Percentiles rank a stretch among this genome's conserved stretches.
These are phyloP conservation scores for Euphorbia peplus DNA, from an alignment of 345 rosid species.

Conservation along the genomic window DNA sequence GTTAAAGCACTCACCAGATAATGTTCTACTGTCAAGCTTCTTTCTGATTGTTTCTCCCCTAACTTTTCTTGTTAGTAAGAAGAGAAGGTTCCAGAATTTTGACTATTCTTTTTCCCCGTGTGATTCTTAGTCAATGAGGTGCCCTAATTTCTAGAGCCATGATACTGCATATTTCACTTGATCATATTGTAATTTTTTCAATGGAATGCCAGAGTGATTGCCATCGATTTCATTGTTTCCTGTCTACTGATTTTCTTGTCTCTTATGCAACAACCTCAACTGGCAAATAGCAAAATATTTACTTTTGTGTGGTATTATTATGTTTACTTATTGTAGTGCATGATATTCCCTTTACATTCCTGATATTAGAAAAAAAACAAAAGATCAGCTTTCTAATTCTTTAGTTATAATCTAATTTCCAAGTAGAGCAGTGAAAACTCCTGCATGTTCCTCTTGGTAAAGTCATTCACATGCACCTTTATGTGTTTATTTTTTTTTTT, in stretches of 20 bases:
- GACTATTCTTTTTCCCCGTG: neutral
- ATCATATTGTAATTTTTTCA: neutral
- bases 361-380: neutral
- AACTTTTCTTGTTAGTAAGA: neutral
- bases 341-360: neutral
- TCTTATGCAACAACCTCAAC: neutral
- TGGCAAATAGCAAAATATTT: neutral
- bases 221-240: slow-evolving; percentile 2
- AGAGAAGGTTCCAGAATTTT: neutral
- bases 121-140: neutral
- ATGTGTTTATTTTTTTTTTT: neutral
- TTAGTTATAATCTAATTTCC: neutral
- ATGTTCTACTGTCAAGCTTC: neutral
- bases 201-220: neutral
- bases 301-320: neutral
- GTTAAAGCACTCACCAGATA: neutral
- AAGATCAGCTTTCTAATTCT: neutral
- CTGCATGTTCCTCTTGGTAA: neutral
- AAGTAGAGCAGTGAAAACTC: neutral
- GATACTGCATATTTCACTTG: neutral
- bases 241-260: neutral
- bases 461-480: slow-evolving; percentile 3
- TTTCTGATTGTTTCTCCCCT: neutral
- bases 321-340: neutral
- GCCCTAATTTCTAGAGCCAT: neutral